phyloP scores from a whole-genome alignment of 306 rosid genomes.

The Malus fusca region DNA sequence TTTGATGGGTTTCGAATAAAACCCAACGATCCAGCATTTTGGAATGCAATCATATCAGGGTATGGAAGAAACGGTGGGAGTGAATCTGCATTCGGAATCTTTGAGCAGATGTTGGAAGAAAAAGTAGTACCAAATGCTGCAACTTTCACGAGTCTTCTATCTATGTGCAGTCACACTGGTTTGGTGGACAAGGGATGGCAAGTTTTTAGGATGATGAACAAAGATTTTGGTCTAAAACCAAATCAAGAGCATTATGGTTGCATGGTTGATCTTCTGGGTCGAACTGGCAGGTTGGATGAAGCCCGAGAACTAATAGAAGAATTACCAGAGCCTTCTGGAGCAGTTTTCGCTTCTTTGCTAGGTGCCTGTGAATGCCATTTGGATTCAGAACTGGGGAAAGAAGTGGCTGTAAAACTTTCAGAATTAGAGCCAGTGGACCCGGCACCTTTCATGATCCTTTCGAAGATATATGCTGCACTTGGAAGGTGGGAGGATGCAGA shows the following conservation, averaged over 20 bases:
- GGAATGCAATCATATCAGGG: slow-evolving; percentile 72
- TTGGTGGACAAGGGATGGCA: slow-evolving; percentile 52
- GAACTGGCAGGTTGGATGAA: slow-evolving; percentile 50
- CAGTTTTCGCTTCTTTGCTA: slow-evolving; percentile 60
- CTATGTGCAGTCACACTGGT: slow-evolving; percentile 69
- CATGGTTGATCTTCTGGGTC: slow-evolving; percentile 63
- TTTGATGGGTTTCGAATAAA: slow-evolving; percentile 46
- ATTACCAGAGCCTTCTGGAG: slow-evolving; percentile 45
- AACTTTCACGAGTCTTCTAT: slow-evolving; percentile 61
- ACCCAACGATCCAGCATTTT: slow-evolving; percentile 58
- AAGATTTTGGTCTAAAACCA: slow-evolving; percentile 50
- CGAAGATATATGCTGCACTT: slow-evolving; percentile 58
- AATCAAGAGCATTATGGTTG: slow-evolving; percentile 49
- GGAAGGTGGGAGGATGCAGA: slow-evolving; percentile 79
- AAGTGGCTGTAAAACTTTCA: slow-evolving; percentile 44
- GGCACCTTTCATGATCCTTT: slow-evolving; percentile 47
- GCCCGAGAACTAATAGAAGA: slow-evolving; percentile 41
- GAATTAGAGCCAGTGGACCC: slow-evolving; percentile 58
- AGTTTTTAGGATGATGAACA: slow-evolving; percentile 47
- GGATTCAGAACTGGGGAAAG: slow-evolving; percentile 53
- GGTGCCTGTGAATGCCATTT: slow-evolving; percentile 52
- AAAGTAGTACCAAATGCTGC: slow-evolving; percentile 46
- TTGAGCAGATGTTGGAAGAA: slow-evolving; percentile 39
- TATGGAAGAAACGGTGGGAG: slow-evolving; percentile 65
- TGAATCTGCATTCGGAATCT: slow-evolving; percentile 44